These are phyloP conservation scores for Talaromyces rugulosus DNA, from an alignment of 2,329 filamentous ascomycete species.

Conservation along the genomic window DNA sequence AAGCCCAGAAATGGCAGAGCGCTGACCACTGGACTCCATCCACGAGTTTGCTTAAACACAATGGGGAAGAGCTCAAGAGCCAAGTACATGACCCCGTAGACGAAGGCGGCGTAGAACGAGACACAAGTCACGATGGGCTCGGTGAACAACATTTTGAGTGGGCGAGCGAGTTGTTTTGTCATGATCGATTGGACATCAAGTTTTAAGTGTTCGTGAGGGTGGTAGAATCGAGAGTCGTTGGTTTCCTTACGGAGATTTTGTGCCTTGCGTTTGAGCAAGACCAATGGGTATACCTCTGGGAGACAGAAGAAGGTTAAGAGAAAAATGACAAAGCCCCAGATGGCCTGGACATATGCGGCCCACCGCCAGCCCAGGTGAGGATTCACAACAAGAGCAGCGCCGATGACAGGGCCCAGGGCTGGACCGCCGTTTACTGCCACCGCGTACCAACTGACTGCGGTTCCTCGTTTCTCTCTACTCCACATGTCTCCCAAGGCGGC, in stretches of 20 bases:
- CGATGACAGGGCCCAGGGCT: constrained; percentile 46
- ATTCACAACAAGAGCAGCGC: constrained; percentile 45
- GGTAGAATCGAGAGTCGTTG: constrained; percentile 44
- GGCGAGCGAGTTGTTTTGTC: constrained; percentile 38
- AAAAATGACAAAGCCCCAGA: constrained; percentile 43
- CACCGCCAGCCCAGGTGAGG: constrained; percentile 48
- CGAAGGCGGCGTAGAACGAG: constrained; percentile 31
- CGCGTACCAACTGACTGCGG: constrained; percentile 25
- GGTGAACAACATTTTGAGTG: constrained; percentile 39
- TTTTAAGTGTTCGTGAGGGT: constrained; percentile 37
- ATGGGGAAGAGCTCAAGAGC: constrained; percentile 28
- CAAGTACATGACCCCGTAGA: constrained; percentile 27
- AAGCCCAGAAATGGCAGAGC: constrained; percentile 43
- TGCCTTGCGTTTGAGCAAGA: constrained; percentile 49
- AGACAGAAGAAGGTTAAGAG: constrained; percentile 43
- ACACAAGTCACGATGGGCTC: constrained; percentile 46
- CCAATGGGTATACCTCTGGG: constrained; percentile 48
- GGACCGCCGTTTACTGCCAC: constrained; percentile 23
- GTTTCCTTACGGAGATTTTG: constrained; percentile 45
- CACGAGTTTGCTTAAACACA: constrained; percentile 31
- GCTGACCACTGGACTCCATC: constrained; percentile 36
- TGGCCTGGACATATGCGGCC: constrained; percentile 55
- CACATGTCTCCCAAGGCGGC: constrained; percentile 45
- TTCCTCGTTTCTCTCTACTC: constrained; percentile 32
- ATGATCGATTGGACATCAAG: constrained; percentile 32